phyloP scores from a whole-genome alignment of 768 basidiomycete species.

The Filobasidium wieringae region DNA sequence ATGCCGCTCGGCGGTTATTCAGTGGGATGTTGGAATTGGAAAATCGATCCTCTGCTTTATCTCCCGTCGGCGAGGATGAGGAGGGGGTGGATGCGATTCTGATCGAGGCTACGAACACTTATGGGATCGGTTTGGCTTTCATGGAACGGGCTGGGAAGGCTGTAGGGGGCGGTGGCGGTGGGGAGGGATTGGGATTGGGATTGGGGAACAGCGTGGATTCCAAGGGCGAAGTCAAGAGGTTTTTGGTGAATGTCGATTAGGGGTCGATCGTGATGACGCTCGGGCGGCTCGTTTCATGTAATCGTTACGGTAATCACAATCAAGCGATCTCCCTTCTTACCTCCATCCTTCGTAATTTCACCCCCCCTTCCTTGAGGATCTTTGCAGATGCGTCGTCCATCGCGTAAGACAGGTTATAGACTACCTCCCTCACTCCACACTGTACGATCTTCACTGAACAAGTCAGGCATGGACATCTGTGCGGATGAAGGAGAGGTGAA shows the following conservation, averaged over 20 bases:
- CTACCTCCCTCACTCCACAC: slow-evolving; percentile 77
- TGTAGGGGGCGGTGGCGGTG: slow-evolving; percentile 48
- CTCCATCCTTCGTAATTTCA: slow-evolving; percentile 57
- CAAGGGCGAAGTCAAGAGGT: slow-evolving; percentile 12
- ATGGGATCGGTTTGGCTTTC: slow-evolving; percentile 73
- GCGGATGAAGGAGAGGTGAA: background rate
- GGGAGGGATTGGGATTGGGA: slow-evolving; percentile 18
- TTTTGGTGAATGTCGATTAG: slow-evolving; percentile 27
- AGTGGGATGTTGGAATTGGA: slow-evolving; percentile 77
- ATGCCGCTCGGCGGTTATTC: slow-evolving; percentile 70
- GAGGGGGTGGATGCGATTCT: slow-evolving; percentile 69
- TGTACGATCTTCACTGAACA: slow-evolving; percentile 98
- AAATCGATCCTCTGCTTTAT: background rate
- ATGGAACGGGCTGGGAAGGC: slow-evolving; percentile 93
- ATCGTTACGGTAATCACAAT: slow-evolving; percentile 21
- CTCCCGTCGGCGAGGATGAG: background rate
- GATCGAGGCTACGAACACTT: slow-evolving; percentile 70
- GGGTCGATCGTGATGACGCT: background rate
- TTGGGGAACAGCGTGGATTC: slow-evolving; percentile 13
- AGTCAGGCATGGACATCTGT: slow-evolving; percentile 90
- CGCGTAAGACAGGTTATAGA: slow-evolving; percentile 90
- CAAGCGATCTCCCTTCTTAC: background rate
- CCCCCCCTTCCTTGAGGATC: slow-evolving; percentile 68
- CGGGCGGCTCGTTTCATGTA: background rate
- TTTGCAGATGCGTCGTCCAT: slow-evolving; percentile 81